These are phyloP conservation scores for Pichia insulana DNA, from an alignment of 805 yeast genomes.

Conservation along the genomic window DNA sequence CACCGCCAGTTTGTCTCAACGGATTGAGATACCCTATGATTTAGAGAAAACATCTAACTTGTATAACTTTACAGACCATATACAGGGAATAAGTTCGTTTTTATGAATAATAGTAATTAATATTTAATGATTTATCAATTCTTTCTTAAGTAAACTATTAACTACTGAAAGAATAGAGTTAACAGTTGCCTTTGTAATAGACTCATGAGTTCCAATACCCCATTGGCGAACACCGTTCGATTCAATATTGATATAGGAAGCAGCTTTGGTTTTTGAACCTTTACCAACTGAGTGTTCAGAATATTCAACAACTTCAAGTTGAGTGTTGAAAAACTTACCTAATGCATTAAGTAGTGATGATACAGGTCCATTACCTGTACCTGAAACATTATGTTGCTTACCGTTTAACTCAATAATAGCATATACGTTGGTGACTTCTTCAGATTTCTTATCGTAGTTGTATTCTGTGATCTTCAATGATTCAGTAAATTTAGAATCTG, in stretches of 20 bases:
- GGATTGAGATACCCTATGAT: conserved; percentile 4
- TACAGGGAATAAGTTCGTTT: not conserved
- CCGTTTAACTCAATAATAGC: conserved; percentile 34
- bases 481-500: conserved; percentile 29
- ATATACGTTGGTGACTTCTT: conserved; percentile 34
- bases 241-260: conserved; percentile 46
- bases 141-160: conserved; percentile 32
- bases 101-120: not conserved
- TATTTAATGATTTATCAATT: not conserved
- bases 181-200: conserved; percentile 80
- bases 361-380: conserved; percentile 73
- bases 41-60: not conserved
- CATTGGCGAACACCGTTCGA: conserved; percentile 34
- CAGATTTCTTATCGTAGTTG: conserved; percentile 29
- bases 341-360: conserved; percentile 65
- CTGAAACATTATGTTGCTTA: conserved; percentile 31
- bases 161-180: conserved; percentile 58
- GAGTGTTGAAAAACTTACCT: conserved; percentile 40
- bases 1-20: conserved; percentile 3
- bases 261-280: conserved; percentile 66
- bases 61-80: not conserved
- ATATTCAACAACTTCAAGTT: conserved; percentile 57
- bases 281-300: conserved; percentile 67
- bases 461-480: conserved; percentile 34
- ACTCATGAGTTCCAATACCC: conserved; percentile 93